phyloP scores from a whole-genome alignment of 345 rosid genomes.

The Murraya paniculata region DNA sequence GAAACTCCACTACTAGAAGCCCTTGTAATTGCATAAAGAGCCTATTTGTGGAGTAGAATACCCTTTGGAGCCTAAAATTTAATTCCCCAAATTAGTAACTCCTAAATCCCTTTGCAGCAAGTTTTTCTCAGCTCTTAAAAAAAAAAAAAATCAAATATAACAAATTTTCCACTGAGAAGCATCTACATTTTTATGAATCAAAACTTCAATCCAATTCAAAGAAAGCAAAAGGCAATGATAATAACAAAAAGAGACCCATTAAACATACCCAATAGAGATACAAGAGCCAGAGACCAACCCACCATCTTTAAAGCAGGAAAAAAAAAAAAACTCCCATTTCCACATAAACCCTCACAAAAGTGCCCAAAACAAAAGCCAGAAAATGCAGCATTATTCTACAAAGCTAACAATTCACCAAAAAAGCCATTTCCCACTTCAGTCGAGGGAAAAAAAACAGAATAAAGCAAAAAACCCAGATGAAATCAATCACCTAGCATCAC shows the following conservation, averaged over 20 bases:
- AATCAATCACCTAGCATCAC: conserved; percentile 16
- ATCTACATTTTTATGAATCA: not conserved
- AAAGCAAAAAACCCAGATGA: conserved; percentile 8
- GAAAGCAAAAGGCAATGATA: not conserved
- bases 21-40: not conserved
- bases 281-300: not conserved
- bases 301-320: not conserved
- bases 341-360: conserved; percentile 7
- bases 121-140: not conserved
- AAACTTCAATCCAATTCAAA: not conserved
- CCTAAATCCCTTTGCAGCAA: not conserved
- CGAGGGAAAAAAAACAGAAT: not conserved
- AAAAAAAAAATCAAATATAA: not conserved
- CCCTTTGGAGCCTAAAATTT: not conserved
- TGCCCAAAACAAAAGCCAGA: conserved; percentile 13
- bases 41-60: not conserved
- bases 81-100: not conserved
- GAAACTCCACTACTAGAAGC: not conserved
- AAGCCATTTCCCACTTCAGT: conserved; percentile 11
- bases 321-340: not conserved
- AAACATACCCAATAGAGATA: not conserved
- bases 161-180: not conserved
- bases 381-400: conserved; percentile 30
- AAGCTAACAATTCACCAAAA: not conserved
- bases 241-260: not conserved